Base-by-base conservation (phyloP, 2,329 filamentous ascomycete species). In the Pseudocercospora eumusae region DNA sequence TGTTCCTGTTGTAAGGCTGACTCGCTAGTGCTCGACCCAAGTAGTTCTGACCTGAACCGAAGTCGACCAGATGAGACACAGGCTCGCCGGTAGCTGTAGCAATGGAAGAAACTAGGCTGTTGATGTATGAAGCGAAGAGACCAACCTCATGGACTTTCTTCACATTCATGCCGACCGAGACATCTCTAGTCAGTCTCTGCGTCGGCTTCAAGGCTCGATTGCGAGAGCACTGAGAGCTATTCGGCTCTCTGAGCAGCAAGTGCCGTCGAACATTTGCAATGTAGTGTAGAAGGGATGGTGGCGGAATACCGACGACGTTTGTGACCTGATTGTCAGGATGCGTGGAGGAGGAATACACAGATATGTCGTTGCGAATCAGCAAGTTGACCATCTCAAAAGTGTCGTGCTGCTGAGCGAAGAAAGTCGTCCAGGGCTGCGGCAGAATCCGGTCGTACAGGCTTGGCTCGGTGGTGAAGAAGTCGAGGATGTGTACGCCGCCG, bases 1-100 rank as follows among this genome's bases (percentile, higher is more conserved):
- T 89, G 67, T 92, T 86, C 70, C 88, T 87, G 71, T 93, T 91
- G 78, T 96, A 96, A 0, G 93, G 92, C 58, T 88, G 83, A 64
- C 89, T 92, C 13, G 93, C 93, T 61, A 99, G 81, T 0, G 91
- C 90, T 50, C 95, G 85, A 0, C 95, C 93, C 3, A 99, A 86
- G 72, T 99, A 99, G 73, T 97, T 98, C 75, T 98, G 93, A 0
- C 95, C 95, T 57, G 92, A 96, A 27, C 95, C 95, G 76, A 98
- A 96, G 77, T 99, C 95, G 54, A 98, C 88, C 62, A 96, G 87
- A 78, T 98, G 93, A 0, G 92, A 91, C 63, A 97, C 87, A 8
- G 66, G 53, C 60, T 76, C 69, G 59, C 75, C 73, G 13, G 82
- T 77, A 53, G 81, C 77, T 0, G 81, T 79, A 25, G 68, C 61